A percentile compares a stretch with the other conserved stretches of the same genome.
phyloP scores from a whole-genome alignment of 208 protist species.

The Leishmania guyanensis region DNA sequence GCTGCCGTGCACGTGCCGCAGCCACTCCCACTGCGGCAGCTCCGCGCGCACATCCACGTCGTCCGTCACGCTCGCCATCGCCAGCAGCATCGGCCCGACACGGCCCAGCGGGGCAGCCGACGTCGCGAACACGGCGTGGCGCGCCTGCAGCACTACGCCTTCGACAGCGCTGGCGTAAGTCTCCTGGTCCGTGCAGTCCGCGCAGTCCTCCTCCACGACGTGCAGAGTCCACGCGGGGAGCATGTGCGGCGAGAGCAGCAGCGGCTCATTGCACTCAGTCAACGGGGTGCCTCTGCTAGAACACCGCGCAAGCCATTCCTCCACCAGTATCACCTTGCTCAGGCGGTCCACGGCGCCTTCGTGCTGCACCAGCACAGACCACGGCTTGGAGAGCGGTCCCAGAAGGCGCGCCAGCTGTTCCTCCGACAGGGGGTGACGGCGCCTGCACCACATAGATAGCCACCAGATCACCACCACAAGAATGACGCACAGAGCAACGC shows the following conservation, averaged over 20 bases:
- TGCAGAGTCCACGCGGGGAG: conserved; percentile 3
- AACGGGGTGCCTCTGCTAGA: no score
- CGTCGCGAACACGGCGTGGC: conserved; percentile 17
- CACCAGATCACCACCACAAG: no score
- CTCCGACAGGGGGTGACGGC: no score
- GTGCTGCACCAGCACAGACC: conserved; percentile 11
- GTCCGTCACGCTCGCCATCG: conserved; percentile 35
- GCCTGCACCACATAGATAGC: no score
- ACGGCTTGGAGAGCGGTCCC: not conserved
- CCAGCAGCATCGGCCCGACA: conserved; percentile 34
- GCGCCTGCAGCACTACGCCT: not conserved
- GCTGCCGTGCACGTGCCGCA: conserved; percentile 11
- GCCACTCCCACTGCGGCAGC: conserved; percentile 20
- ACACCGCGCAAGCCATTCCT: no score
- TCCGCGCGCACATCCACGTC: conserved; percentile 14
- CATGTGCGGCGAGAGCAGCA: not conserved
- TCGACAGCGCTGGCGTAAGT: not conserved
- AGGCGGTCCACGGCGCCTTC: not conserved
- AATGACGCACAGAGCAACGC: no score
- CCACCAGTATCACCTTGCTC: no score
- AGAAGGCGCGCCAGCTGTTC: no score
- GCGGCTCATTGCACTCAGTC: not conserved
- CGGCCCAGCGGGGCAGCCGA: conserved; percentile 14
- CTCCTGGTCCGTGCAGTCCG: not conserved
- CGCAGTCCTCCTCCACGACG: not conserved